Base-by-base conservation (phyloP, 2,329 filamentous ascomycete species). In the Lasiodiplodia theobromae region DNA sequence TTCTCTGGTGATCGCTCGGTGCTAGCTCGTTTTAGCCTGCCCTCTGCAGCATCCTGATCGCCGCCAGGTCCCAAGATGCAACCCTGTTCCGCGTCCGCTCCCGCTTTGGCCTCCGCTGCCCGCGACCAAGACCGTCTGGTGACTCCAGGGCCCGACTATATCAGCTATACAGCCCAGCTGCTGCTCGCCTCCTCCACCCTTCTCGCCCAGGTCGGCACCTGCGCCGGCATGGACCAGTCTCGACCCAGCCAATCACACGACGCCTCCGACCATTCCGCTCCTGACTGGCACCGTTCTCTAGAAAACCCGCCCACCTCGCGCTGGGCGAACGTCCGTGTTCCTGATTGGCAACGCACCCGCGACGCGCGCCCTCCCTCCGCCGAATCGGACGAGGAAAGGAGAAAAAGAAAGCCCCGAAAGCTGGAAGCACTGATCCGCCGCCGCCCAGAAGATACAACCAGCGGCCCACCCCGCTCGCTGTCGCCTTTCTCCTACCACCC, bases 111-210 rank as follows among this genome's bases (percentile, higher is more conserved):
- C 34, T 40, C 51, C 38, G 38, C 56, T 2, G 10, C 37, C 38
- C 51, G 18, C 25, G 4, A 25, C 65, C 34, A 67, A 34, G 28
- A 25, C 37, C 31, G 38, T 37, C 51, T 68, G 51, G 14, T 64
- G 28, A 38, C 14, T 51, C 51, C 67, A 14, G 25, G 23, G 31
- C 47, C 66, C 31, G 47, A 68, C 58, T 68, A 68, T 68, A 68
- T 68, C 67, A 68, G 40, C 58, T 68, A 68, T 68, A 64, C 67
- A 12, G 67, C 67, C 67, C 67, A 28, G 51, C 58, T 68, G 28
- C 58, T 68, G 25, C 57, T 68, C 40, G 21, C 52, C 49, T 68
- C 67, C 40, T 64, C 67, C n/a, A 53, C 54, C 12, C 60, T 68
- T 23, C 52, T 68, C 11, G 67, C 60, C 58, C 40, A 64, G 38